Conservation (phyloP, 129 eudicot genomes). For the Lactuca sativa region DNA sequence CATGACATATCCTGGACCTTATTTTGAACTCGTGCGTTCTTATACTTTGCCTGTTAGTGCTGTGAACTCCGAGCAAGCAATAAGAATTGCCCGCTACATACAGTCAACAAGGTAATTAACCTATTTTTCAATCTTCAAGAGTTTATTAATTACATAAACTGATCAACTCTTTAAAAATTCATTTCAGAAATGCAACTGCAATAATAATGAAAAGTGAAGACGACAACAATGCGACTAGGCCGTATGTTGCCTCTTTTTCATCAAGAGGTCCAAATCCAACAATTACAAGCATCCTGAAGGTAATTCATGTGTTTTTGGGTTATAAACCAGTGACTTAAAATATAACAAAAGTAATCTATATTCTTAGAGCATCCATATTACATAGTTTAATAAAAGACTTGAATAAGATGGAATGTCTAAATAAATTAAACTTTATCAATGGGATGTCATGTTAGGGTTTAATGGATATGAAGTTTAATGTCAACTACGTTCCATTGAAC, state of each 20-base stretch:
- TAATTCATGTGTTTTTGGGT: neutral
- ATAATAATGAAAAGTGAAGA: conserved; percentile 23
- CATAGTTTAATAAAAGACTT: no score
- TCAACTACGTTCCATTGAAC: no score
- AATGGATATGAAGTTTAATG: no score
- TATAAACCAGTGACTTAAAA: no score
- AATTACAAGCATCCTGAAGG: conserved; percentile 20
- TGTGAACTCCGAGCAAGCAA: conserved; percentile 4
- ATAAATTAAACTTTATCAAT: no score
- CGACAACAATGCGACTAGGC: conserved; percentile 10
- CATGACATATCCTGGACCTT: conserved; percentile 24
- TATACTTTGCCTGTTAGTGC: conserved; percentile 20
- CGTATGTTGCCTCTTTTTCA: conserved; percentile 23
- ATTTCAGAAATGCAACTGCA: conserved; percentile 24
- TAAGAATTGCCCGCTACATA: conserved; percentile 3
- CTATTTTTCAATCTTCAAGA: neutral
- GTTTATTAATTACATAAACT: neutral
- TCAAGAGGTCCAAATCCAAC: conserved; percentile 33
- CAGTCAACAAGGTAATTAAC: conserved; percentile 21
- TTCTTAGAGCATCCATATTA: no score
- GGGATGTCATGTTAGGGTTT: no score
- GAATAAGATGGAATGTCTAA: no score
- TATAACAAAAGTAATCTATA: no score
- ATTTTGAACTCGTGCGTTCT: neutral
- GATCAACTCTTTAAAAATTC: neutral